Conservation (phyloP, 2,329 filamentous ascomycete species). For the Catunica adiposa region DNA sequence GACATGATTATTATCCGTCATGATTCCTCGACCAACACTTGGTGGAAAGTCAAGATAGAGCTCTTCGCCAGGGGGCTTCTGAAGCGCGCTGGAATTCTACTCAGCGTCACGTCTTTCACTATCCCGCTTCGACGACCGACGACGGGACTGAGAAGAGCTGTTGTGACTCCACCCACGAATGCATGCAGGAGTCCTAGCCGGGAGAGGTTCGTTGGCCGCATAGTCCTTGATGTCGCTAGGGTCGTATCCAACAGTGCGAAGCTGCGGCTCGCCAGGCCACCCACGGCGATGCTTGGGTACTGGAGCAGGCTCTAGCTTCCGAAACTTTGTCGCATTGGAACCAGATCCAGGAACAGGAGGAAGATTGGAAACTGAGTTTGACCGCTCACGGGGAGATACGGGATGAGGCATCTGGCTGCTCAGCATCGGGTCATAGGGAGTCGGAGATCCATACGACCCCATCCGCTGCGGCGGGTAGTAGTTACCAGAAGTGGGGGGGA, state of each 20-base stretch:
- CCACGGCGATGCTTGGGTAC: constrained; percentile 34
- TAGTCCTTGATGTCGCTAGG: constrained; percentile 43
- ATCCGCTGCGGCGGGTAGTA: constrained; percentile 9
- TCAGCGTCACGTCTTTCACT: constrained; percentile 14
- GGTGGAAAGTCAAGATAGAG: no score
- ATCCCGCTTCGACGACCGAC: constrained; percentile 11
- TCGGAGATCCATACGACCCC: constrained; percentile 4
- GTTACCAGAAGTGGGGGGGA: neutral
- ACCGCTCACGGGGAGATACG: constrained; percentile 8
- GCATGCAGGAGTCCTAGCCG: constrained; percentile 37
- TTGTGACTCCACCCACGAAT: constrained; percentile 41
- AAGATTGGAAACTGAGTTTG: constrained; percentile 4
- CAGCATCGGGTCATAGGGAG: constrained; percentile 8
- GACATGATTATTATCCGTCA: no score
- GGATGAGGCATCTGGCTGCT: constrained; percentile 1
- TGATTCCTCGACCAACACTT: no score
- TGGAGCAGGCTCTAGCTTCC: constrained; percentile 42
- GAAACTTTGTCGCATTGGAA: constrained; percentile 26
- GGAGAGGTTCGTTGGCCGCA: constrained; percentile 36
- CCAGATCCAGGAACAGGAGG: neutral
- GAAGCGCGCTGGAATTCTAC: constrained; percentile 14
- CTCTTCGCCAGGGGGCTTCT: neutral
- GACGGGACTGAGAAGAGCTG: constrained; percentile 15
- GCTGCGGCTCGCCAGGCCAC: constrained; percentile 31
- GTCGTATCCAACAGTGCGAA: constrained; percentile 42